Base-by-base conservation (phyloP, 2,329 filamentous ascomycete genomes). In the Ceratocystiopsis minuta region DNA sequence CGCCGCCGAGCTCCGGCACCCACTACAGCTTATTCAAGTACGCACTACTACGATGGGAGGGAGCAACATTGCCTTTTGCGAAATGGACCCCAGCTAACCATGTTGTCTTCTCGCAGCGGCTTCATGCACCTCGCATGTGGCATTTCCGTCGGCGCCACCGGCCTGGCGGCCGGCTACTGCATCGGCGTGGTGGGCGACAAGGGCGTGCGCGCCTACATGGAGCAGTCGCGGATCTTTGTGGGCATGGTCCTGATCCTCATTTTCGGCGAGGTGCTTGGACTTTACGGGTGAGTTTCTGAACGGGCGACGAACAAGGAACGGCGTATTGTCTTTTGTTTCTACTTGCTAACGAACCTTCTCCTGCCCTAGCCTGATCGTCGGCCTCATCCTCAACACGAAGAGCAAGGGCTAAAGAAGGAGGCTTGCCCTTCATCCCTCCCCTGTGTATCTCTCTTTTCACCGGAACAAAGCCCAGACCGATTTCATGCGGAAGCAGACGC, bases 221-320 rank as follows among this genome's bases (percentile, higher is more conserved):
- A 85, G 55, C 90, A 98, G 62, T 92, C 83, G 39, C 75, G 88
- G 49, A 81, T 98, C 50, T 98, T 95, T 53, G 90, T 98, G 39
- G 90, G 90, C 60, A 96, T 96, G 90, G 88, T 98, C 38, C 65
- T 98, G 54, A 96, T 96, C 52, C 72, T 96, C 49, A 98, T 98
- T 73, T 98, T 98, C 58, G 90, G 85, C 44, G 90, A 98, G 68
- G 90, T 98, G 16, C 60, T 98, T 57, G 90, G 90, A 60, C 78
- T 98, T 31, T 98, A 98, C 55, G 90, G 90, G 85, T 94, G 69
- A 51, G 79, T 59, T 47, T 5, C 4, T 7, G 15, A n/a, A n/a
- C 6, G 16, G 16, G 20, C 15, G 20, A 20, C 20, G 7, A 7
- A 20, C 4, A 7, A 20, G 20, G 7, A 20, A 20, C 4, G 20